Evolutionary conservation across 1,139 yeast genomes (phyloP).

Genomic region (Ogataea hybrid): DNA sequence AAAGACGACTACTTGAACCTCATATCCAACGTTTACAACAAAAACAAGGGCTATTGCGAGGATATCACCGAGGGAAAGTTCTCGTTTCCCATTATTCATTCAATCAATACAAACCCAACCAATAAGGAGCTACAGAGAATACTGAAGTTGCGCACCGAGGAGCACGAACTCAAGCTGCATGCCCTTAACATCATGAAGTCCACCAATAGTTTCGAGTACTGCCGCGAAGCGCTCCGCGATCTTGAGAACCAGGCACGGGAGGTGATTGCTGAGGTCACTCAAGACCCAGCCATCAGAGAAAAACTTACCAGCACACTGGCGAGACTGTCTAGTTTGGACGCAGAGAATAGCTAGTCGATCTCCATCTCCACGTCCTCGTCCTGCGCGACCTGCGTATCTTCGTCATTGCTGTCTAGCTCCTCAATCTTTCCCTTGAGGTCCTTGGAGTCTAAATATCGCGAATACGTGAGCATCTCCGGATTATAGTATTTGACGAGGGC

Average conservation of each 20-base stretch:
- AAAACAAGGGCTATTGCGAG: slow-evolving; percentile 81
- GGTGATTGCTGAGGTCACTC: slow-evolving; percentile 17
- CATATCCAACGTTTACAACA: slow-evolving; percentile 48
- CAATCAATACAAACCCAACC: slow-evolving; percentile 38
- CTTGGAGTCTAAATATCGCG: slow-evolving; percentile 17
- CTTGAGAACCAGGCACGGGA: slow-evolving; percentile 19
- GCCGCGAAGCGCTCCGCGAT: slow-evolving; percentile 23
- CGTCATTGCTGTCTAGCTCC: slow-evolving; percentile 4
- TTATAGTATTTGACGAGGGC: slow-evolving; percentile 24
- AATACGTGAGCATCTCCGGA: slow-evolving; percentile 19
- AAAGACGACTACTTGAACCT: slow-evolving; percentile 78
- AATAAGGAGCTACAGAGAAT: slow-evolving; percentile 42
- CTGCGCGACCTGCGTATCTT: neutral
- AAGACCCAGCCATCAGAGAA: slow-evolving; percentile 7
- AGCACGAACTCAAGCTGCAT: slow-evolving; percentile 41
- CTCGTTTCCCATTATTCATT: slow-evolving; percentile 79
- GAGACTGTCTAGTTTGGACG: neutral
- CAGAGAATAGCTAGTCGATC: neutral
- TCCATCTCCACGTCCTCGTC: slow-evolving; percentile 7
- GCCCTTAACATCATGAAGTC: slow-evolving; percentile 47
- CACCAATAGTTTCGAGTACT: slow-evolving; percentile 44
- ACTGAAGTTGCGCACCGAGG: slow-evolving; percentile 35
- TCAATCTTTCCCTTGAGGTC: slow-evolving; percentile 6
- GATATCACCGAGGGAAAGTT: slow-evolving; percentile 88
- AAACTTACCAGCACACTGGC: slow-evolving; percentile 1